Conservation (phyloP, 441 rosid species). For the Lepidium campestre region DNA sequence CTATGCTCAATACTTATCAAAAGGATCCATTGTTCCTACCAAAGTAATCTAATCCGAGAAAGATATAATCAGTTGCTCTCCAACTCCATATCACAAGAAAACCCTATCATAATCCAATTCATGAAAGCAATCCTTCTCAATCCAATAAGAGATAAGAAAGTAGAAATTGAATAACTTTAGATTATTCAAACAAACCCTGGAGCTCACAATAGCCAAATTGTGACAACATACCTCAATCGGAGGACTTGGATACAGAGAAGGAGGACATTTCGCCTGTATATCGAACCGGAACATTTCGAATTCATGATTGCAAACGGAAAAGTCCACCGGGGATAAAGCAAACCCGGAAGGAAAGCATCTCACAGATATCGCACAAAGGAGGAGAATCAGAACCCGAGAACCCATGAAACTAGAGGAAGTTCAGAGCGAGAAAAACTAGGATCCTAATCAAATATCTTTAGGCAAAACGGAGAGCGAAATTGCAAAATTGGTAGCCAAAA, state of each 20-base stretch:
- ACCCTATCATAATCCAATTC: neutral
- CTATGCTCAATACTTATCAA: neutral
- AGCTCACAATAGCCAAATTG: neutral
- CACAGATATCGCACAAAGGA: slow-evolving; percentile 25
- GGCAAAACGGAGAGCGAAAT: neutral
- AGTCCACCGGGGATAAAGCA: slow-evolving; percentile 25
- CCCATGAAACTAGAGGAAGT: slow-evolving; percentile 6
- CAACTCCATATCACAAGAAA: neutral
- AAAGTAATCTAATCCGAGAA: neutral
- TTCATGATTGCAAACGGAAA: slow-evolving; percentile 40
- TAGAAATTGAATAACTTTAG: neutral
- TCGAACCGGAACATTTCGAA: slow-evolving; percentile 34
- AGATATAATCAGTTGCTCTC: neutral
- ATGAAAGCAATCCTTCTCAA: neutral
- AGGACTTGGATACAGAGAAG: slow-evolving; percentile 53
- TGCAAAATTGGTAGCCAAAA: neutral
- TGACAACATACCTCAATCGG: slow-evolving; percentile 50
- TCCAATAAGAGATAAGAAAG: neutral
- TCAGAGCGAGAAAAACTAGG: neutral
- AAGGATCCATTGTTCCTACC: neutral
- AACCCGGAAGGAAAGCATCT: slow-evolving; percentile 15
- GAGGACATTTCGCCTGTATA: slow-evolving; percentile 57
- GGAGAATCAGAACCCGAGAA: slow-evolving; percentile 18
- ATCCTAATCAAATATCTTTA: neutral
- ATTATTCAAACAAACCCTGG: neutral